Base-by-base conservation (phyloP, 176 grass and related monocot species). In the Carex kokanica region DNA sequence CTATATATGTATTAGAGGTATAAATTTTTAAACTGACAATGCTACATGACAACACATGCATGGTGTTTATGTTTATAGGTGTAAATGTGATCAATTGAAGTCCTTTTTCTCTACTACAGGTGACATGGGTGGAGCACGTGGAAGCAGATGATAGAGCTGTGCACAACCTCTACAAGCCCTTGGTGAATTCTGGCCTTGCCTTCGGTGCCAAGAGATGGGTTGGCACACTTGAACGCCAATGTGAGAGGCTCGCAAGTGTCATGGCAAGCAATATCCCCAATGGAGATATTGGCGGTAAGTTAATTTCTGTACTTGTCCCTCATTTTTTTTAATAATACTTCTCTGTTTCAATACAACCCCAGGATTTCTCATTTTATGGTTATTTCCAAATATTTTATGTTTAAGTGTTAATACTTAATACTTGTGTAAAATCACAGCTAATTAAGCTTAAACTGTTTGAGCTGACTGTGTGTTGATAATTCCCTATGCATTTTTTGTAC, bases 91-190 rank as follows among this genome's bases (percentile, higher is more conserved):
- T 21, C 8, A 45, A 69, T 69, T 69, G 29, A 38, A 69, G 40
- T 69, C 1, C 25, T 16, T 56, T 6, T 32, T 56, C 49, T 78
- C 23, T 52, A 59, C 0, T 70, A 31, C 23, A 90, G 88, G 88
- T 97, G 64, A 91, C 88, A 5, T 98, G 95, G 95, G 91, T 98
- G 54, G 95, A 98, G 84, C 95, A 98, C 56, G 92, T 87, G 40
- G 95, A 98, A 72, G 87, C 84, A 11, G 89, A 90, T 47, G 92
- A 95, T 15, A 77, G 78, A 5, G 84, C 84, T 81, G 89, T 95
- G 36, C 92, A 93, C 58, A 74, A 89, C 29, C 85, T 94, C 13
- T 98, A 93, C 90, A 92, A 88, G 20, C 89, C 92, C 1, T 77
- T 98, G 41, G 92, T 94, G 7, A 88, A 87, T 68, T 94, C 90